Evolutionary conservation across 805 yeast genomes (phyloP).

Genomic region (Zygosaccharomyces pseudorouxii): DNA sequence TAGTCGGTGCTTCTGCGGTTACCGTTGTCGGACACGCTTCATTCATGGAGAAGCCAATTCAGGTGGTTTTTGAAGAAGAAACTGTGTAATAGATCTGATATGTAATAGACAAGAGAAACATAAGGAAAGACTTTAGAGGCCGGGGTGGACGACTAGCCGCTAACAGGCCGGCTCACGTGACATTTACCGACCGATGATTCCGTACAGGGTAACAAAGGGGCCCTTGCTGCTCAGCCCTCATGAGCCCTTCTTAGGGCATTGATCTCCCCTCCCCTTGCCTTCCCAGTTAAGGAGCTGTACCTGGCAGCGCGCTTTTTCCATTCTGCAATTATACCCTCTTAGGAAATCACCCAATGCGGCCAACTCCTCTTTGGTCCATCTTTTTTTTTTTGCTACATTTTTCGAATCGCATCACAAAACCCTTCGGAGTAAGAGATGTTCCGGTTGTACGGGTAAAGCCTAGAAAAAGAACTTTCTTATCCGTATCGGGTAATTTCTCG

Average conservation of each 20-base stretch:
- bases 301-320: not conserved
- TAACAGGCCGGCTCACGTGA: not conserved
- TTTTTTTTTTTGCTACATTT: not conserved
- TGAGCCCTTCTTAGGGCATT: not conserved
- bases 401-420: not conserved
- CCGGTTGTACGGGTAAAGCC: not conserved
- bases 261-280: not conserved
- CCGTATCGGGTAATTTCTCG: constrained; percentile 2
- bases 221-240: not conserved
- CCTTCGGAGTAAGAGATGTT: not conserved
- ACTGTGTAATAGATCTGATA: constrained; percentile 21
- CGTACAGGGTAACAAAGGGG: not conserved
- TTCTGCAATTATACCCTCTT: not conserved
- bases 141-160: not conserved
- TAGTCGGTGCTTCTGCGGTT: constrained; percentile 78
- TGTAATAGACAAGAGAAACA: not conserved
- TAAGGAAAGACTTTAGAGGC: not conserved
- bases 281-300: not conserved
- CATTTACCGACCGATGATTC: no score
- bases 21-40: constrained; percentile 82
- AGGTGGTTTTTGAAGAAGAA: constrained; percentile 87
- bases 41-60: constrained; percentile 91
- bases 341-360: not conserved
- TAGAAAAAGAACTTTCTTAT: not conserved
- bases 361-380: not conserved